Percentiles rank a stretch among this genome's conserved stretches.
Conservation (phyloP, 768 basidiomycete genomes). For the Mycena rebaudengoi region DNA sequence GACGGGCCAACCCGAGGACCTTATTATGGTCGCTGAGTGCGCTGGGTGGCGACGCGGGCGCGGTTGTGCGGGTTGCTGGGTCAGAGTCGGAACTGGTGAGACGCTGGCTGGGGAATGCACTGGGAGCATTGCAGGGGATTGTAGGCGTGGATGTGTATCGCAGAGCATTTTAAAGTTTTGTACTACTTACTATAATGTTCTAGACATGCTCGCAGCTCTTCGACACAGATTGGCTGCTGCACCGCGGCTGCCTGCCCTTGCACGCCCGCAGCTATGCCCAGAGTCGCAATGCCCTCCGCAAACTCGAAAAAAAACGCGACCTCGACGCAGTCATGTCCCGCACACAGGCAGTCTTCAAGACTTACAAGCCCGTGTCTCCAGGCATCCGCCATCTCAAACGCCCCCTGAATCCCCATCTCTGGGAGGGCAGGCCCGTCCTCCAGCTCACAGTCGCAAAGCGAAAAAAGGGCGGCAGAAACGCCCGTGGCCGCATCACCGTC, state of each 20-base stretch:
- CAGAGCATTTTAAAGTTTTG: conserved; percentile 62
- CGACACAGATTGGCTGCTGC: conserved; percentile 4
- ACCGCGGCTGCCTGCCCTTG: not conserved
- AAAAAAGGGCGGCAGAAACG: conserved; percentile 87
- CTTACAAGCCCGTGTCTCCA: conserved; percentile 89
- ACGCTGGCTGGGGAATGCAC: conserved; percentile 67
- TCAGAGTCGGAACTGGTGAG: conserved; percentile 80
- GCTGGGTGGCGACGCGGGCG: conserved; percentile 56
- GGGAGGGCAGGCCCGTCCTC: conserved; percentile 85
- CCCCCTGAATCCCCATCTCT: conserved; percentile 85
- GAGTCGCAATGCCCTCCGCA: conserved; percentile 37
- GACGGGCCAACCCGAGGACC: conserved; percentile 60
- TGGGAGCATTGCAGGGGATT: conserved; percentile 58
- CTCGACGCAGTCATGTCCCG: conserved; percentile 56
- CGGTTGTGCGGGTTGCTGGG: conserved; percentile 79
- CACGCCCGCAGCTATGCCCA: conserved; percentile 46
- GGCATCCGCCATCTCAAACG: conserved; percentile 86
- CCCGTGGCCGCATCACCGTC: conserved; percentile 85
- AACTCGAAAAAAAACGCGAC: conserved; percentile 44
- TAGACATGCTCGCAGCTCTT: conserved; percentile 18
- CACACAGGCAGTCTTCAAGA: conserved; percentile 75
- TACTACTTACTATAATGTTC: not conserved
- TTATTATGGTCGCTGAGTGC: conserved; percentile 88
- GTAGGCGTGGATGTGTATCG: conserved; percentile 73
- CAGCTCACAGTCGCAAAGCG: conserved; percentile 83